Conservation (phyloP, 2,329 filamentous ascomycete species). For the Penicillium sp. region DNA sequence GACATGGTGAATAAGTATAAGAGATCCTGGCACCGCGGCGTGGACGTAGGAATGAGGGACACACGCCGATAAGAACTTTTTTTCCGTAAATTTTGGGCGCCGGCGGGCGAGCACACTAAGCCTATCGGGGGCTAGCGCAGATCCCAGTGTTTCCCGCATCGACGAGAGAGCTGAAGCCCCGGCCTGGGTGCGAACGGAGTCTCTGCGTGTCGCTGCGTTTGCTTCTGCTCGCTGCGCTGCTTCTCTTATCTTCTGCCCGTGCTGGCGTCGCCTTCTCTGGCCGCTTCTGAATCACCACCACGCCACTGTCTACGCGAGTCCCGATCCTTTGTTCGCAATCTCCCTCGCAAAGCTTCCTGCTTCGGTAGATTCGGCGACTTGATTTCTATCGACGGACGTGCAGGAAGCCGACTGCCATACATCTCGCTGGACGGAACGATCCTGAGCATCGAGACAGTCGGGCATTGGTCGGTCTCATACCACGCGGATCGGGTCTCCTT, state of each 20-base stretch:
- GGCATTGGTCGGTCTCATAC: conserved; percentile 16
- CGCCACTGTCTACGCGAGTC: neutral
- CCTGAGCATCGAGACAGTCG: neutral
- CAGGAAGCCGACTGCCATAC: neutral
- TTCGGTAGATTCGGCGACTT: neutral
- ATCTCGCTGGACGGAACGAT: neutral
- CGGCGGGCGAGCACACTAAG: conserved; percentile 21
- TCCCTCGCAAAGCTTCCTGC: conserved; percentile 1
- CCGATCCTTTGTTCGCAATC: conserved; percentile 7
- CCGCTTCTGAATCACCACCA: neutral
- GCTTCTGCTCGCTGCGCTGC: conserved; percentile 3
- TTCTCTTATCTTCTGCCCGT: neutral
- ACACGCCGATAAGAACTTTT: conserved; percentile 32
- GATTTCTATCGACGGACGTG: neutral
- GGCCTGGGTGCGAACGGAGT: neutral
- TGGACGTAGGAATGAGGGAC: conserved; percentile 17
- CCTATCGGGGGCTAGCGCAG: conserved; percentile 36
- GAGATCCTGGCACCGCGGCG: conserved; percentile 4
- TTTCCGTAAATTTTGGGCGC: conserved; percentile 27
- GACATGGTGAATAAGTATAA: conserved; percentile 50
- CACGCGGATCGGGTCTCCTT: conserved; percentile 15
- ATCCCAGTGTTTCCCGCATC: conserved; percentile 22
- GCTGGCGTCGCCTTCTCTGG: neutral
- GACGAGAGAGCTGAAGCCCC: conserved; percentile 12
- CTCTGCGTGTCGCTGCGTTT: conserved; percentile 9